Conservation (phyloP, 2,329 filamentous ascomycete species). For the Colletotrichum kahawae region DNA sequence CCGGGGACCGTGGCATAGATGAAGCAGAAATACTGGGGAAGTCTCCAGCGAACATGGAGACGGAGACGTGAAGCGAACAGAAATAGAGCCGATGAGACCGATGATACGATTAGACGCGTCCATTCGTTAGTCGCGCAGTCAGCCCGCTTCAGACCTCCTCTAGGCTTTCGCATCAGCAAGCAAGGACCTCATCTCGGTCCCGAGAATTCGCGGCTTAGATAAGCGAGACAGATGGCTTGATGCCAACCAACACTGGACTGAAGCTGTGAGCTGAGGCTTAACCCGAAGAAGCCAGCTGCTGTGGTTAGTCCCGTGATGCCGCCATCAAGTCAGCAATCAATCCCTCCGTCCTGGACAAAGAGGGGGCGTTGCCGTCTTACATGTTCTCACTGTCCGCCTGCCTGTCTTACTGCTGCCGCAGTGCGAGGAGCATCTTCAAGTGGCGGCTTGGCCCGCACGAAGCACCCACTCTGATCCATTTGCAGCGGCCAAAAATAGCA, state of each 20-base stretch:
- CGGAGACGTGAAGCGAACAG: not conserved
- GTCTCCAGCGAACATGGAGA: not conserved
- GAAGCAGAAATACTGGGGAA: slow-evolving; percentile 15
- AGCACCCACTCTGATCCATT: not conserved
- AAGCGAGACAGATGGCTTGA: not conserved
- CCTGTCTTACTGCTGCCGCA: not conserved
- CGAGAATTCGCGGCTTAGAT: not conserved
- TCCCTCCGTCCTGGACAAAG: not conserved
- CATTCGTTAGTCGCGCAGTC: not conserved
- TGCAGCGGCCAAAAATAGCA: slow-evolving; percentile 12
- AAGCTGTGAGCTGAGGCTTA: not conserved
- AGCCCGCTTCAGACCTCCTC: not conserved
- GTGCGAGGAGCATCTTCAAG: not conserved
- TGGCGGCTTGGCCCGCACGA: not conserved
- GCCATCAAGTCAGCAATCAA: not conserved
- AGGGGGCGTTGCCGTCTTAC: not conserved
- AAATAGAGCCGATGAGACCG: slow-evolving; percentile 1
- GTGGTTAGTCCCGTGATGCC: not conserved
- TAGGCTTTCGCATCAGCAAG: not conserved
- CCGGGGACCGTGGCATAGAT: slow-evolving; percentile 8
- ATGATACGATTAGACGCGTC: not conserved
- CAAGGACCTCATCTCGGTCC: not conserved
- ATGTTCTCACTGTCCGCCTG: not conserved
- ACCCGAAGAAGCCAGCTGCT: not conserved
- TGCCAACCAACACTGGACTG: not conserved